These are phyloP conservation scores for Diutina siamensis DNA, from an alignment of 1,139 yeast genomes.

Conservation along the genomic window DNA sequence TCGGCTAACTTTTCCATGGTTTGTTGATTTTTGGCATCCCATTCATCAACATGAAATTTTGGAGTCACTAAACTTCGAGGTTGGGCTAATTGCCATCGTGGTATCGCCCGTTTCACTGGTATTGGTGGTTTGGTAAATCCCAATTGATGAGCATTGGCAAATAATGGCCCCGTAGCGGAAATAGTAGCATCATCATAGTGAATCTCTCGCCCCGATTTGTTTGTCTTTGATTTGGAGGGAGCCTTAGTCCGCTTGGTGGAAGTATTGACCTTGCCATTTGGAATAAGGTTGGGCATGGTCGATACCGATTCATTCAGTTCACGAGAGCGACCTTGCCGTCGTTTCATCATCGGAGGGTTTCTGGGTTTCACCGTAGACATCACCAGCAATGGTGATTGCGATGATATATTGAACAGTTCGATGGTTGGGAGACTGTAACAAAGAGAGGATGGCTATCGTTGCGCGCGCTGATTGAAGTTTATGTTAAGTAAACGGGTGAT, in stretches of 20 bases:
- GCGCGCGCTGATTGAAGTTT: too few species aligned
- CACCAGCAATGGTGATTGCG: too few species aligned
- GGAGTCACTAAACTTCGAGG: slow-evolving; percentile 27
- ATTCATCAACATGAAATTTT: slow-evolving; percentile 21
- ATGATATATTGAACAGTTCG: too few species aligned
- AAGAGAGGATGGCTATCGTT: too few species aligned
- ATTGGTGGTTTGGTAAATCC: slow-evolving; percentile 17
- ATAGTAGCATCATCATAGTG: not conserved
- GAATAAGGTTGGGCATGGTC: not conserved
- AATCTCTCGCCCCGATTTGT: not conserved
- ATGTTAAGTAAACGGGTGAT: too few species aligned
- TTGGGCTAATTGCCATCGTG: slow-evolving; percentile 27
- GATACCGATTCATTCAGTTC: not conserved
- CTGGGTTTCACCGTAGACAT: not conserved
- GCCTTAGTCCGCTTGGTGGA: not conserved
- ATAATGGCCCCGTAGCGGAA: slow-evolving; percentile 18
- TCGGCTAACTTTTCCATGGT: slow-evolving; percentile 27
- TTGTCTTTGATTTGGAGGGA: not conserved
- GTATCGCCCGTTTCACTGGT: slow-evolving; percentile 19
- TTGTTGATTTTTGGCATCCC: slow-evolving; percentile 33
- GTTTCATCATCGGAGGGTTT: not conserved
- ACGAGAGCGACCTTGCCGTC: not conserved
- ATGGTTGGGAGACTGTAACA: too few species aligned
- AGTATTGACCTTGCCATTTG: not conserved
- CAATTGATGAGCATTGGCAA: slow-evolving; percentile 17